Evolutionary conservation across 164 flowering plant species (phyloP), one percentile per base, ranked within the genome.

Genomic region (Hamamelis virginiana): DNA sequence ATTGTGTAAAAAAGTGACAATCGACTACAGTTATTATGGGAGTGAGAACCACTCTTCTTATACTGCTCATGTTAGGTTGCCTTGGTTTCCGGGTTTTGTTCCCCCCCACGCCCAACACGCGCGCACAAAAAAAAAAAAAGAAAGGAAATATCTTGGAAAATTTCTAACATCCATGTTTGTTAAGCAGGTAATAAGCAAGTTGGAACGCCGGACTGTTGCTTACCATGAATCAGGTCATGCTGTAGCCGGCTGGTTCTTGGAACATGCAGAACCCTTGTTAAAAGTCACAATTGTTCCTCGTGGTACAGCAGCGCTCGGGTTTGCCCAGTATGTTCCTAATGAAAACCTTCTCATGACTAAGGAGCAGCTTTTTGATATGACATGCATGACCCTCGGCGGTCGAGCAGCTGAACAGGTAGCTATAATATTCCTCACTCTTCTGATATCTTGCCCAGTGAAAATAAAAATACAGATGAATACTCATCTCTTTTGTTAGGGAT

Each of bases 211-310:
- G 28, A 94, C 96, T 50, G 98, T 94, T 75, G 98, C 98, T 16
- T 94, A 90, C 67, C 97, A 94, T 78, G 98, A 94, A 79, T 85
- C 97, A 19, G 98, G 98, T 22, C 98, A 94, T 80, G 98, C 98
- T 65, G 94, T 94, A 75, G 70, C 87, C 65, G 98, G 97, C 9
- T 92, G 96, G 96, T 89, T 92, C 74, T 68, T 92, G 78, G 97
- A 94, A 69, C 91, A 92, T 69, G 93, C 98, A 25, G 95, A 90
- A 50, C 97, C 97, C 13, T 76, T 92, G 70, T 76, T 89, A 74
- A 94, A 94, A 72, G 98, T 92, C 50, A 92, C 98, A 48, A 92
- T 94, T 72, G 98, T 94, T 67, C 98, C 98, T 48, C 97, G 98
- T 57, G 98, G 98, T 22, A 90, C 94, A 50, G 97, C 98, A 46